A percentile compares a stretch with the other conserved stretches of the same genome.
These are phyloP conservation scores for Bruguiera sexangula DNA, from an alignment of 345 rosid genomes.

Conservation along the genomic window DNA sequence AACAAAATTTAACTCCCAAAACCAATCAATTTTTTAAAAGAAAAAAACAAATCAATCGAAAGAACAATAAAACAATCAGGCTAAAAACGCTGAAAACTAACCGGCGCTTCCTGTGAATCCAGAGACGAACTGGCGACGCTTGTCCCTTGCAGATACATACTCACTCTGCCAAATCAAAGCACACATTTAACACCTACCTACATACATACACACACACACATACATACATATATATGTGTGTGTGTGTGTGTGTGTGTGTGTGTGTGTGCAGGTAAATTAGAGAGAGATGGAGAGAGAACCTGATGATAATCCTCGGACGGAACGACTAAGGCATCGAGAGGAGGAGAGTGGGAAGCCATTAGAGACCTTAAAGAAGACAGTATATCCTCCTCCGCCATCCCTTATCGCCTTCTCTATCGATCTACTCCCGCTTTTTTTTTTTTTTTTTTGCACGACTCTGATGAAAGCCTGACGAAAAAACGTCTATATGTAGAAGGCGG, in stretches of 20 bases:
- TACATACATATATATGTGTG: too few relatives aligned
- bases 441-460: too few relatives aligned
- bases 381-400: conserved; percentile 61
- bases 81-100: conserved; percentile 16
- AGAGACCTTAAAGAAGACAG: conserved; percentile 71
- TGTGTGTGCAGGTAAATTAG: too few relatives aligned
- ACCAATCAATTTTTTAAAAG: not conserved
- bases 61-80: too few relatives aligned
- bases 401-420: not conserved
- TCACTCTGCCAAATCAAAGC: conserved; percentile 55
- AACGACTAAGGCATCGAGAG: conserved; percentile 76
- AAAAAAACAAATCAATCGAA: not conserved
- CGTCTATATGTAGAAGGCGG: too few relatives aligned
- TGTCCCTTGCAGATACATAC: conserved; percentile 81
- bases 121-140: conserved; percentile 83
- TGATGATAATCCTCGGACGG: conserved; percentile 96
- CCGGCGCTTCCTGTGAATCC: conserved; percentile 96
- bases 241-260: too few relatives aligned
- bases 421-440: not conserved
- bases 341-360: conserved; percentile 91
- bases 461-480: too few relatives aligned
- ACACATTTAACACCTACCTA: too few relatives aligned
- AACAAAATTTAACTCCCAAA: too few relatives aligned
- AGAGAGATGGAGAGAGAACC: conserved; percentile 29
- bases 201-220: too few relatives aligned